Percentiles rank a stretch among this genome's conserved stretches.
Conservation (phyloP, 257 asterid genomes). For the Capsicum baccatum region DNA sequence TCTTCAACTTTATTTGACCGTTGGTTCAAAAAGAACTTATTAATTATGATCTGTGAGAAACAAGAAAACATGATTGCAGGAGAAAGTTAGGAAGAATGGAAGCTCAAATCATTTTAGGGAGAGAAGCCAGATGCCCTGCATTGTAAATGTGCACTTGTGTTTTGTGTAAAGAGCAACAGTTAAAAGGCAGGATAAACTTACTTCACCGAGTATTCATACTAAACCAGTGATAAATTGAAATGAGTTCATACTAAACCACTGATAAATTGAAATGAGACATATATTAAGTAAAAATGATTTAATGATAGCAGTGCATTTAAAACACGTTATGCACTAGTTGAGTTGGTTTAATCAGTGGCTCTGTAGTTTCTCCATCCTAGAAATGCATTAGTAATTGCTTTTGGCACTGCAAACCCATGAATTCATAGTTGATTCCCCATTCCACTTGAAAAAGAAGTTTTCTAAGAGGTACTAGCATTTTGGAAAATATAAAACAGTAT, state of each 20-base stretch:
- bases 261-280: too few species aligned
- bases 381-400: not conserved
- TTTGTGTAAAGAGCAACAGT: not conserved
- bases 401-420: slow-evolving; percentile 8
- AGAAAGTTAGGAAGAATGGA: not conserved
- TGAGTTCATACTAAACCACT: not conserved
- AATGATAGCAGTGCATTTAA: not conserved
- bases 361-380: not conserved
- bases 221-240: not conserved
- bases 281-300: not conserved
- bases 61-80: not conserved
- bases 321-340: not conserved
- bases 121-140: not conserved
- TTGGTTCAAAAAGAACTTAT: not conserved
- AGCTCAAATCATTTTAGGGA: not conserved
- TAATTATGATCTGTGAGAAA: not conserved
- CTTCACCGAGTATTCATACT: not conserved
- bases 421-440: not conserved
- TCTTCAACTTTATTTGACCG: slow-evolving; percentile 14
- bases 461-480: not conserved
- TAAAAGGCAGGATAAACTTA: not conserved
- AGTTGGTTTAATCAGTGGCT: not conserved
- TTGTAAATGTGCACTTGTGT: not conserved
- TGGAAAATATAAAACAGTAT: not conserved
- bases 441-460: not conserved